Conservation (phyloP, 1,284 basidiomycete genomes). For the Ustilago esculenta region DNA sequence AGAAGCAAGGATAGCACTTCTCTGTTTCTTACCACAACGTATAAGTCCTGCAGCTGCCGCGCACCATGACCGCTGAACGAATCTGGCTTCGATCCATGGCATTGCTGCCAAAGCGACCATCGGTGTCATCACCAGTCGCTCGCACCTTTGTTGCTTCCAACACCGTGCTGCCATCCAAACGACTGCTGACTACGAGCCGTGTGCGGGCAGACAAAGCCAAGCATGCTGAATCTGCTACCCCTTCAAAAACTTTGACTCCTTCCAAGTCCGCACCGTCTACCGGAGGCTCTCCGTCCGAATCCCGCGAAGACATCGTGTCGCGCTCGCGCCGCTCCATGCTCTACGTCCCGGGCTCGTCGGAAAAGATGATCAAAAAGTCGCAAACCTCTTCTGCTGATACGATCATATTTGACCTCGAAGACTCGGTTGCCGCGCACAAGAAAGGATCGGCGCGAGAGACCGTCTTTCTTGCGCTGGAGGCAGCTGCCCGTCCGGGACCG, state of each 20-base stretch:
- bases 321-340: conserved; percentile 48
- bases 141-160: background rate
- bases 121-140: background rate
- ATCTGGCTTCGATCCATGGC: conserved; percentile 3
- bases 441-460: conserved; percentile 58
- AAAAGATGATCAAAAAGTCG: conserved; percentile 64
- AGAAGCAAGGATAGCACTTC: no score
- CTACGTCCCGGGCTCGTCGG: conserved; percentile 63
- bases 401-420: conserved; percentile 64
- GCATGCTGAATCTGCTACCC: background rate
- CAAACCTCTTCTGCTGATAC: conserved; percentile 49
- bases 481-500: conserved; percentile 32
- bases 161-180: background rate
- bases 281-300: background rate
- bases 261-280: background rate
- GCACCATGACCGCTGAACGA: conserved; percentile 12
- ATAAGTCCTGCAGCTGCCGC: no score
- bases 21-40: no score
- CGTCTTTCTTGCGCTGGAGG: conserved; percentile 58
- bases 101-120: conserved; percentile 5
- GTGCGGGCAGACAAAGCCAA: background rate
- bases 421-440: conserved; percentile 60
- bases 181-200: background rate
- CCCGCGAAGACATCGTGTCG: conserved; percentile 9
- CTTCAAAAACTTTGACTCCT: background rate